Percentiles rank a stretch among this genome's conserved stretches.
Evolutionary conservation across 805 yeast genomes (phyloP).

Genomic region (Lachancea fermentati): DNA sequence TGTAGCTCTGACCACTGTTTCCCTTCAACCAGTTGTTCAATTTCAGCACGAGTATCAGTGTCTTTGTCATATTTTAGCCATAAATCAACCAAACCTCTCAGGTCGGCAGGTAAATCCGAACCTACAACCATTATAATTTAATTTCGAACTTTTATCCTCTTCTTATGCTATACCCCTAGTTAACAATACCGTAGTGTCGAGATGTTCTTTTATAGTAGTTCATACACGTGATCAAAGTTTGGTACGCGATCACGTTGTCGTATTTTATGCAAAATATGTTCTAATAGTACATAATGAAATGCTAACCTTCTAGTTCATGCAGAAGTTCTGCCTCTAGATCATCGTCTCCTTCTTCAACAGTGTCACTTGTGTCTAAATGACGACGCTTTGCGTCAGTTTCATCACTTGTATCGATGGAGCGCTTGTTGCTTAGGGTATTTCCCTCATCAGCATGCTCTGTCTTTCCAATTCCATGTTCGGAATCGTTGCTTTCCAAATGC

Average conservation of each 20-base stretch:
- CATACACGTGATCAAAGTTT: not conserved
- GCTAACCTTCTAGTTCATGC: conserved; percentile 24
- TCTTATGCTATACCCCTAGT: not conserved
- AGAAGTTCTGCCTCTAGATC: conserved; percentile 29
- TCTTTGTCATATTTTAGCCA: conserved; percentile 34
- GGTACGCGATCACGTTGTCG: not conserved
- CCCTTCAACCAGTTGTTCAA: conserved; percentile 38
- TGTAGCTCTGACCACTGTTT: conserved; percentile 43
- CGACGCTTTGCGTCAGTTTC: not conserved
- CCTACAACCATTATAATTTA: not conserved
- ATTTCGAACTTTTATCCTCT: not conserved
- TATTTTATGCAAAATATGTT: not conserved
- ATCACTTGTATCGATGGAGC: not conserved
- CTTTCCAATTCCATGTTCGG: conserved; percentile 12
- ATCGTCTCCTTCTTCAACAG: conserved; percentile 22
- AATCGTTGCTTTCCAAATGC: no score
- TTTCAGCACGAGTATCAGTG: conserved; percentile 50
- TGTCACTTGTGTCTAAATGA: not conserved
- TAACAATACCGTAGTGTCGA: no score
- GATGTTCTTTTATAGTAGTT: no score
- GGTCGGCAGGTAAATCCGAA: conserved; percentile 13
- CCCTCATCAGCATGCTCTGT: conserved; percentile 3
- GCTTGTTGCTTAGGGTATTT: conserved; percentile 1
- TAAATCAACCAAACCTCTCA: conserved; percentile 13
- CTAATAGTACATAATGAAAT: not conserved